These are phyloP conservation scores for Piromyces finnis DNA, from an alignment of 192 early-diverging fungal genomes.

Conservation along the genomic window DNA sequence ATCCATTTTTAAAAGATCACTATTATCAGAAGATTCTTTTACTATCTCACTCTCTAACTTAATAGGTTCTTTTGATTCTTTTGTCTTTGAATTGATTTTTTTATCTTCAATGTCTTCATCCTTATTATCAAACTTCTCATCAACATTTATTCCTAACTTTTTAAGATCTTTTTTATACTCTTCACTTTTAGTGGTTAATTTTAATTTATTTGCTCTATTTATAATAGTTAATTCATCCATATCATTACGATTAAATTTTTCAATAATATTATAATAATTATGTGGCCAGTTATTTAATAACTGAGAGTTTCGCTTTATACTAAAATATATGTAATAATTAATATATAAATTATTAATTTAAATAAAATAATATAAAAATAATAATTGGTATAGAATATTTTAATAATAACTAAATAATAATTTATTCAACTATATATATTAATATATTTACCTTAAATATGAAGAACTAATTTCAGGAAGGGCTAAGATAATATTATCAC, in stretches of 20 bases:
- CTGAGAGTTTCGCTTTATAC: neutral
- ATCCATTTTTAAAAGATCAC: no score
- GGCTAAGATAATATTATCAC: neutral
- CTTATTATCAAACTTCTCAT: neutral
- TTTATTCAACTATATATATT: no score
- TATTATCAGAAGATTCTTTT: no score
- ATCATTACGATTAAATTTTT: neutral
- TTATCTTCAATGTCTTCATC: neutral
- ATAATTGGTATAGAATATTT: no score
- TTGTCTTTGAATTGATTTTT: neutral
- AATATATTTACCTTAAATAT: neutral
- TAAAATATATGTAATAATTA: no score
- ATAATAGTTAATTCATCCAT: neutral
- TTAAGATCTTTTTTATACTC: neutral
- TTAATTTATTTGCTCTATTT: neutral
- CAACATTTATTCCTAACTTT: neutral
- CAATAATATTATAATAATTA: neutral
- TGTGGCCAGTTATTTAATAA: neutral
- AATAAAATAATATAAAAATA: no score
- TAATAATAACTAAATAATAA: no score
- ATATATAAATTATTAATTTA: no score
- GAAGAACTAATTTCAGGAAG: neutral
- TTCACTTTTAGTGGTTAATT: neutral
- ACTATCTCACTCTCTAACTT: no score
- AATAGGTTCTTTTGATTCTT: no score